Percentiles rank a stretch among this genome's conserved stretches.
Conservation (phyloP, 441 rosid genomes). For the Erodium texanum region DNA sequence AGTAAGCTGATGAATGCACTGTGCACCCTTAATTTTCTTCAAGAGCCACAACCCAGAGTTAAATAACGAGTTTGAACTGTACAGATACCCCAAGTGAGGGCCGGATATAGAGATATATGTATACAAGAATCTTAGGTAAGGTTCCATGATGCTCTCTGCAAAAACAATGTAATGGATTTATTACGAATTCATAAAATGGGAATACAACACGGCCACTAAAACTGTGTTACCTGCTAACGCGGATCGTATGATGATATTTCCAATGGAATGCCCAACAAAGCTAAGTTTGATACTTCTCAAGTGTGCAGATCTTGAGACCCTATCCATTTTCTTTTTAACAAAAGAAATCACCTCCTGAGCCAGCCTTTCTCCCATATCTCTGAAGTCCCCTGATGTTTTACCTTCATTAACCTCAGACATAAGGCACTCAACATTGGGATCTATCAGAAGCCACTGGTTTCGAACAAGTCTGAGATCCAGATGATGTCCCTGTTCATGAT, state of each 20-base stretch:
- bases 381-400: slow-evolving; percentile 78
- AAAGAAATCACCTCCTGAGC: slow-evolving; percentile 78
- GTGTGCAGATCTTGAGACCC: slow-evolving; percentile 46
- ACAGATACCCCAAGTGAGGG: slow-evolving; percentile 85
- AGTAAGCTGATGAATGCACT: no score
- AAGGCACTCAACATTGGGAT: slow-evolving; percentile 72
- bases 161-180: no score
- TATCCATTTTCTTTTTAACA: slow-evolving; percentile 66
- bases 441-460: slow-evolving; percentile 94
- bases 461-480: slow-evolving; percentile 84
- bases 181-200: no score
- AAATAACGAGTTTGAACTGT: slow-evolving; percentile 86
- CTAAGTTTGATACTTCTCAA: slow-evolving; percentile 61
- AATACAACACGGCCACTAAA: no score
- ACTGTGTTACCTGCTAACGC: slow-evolving; percentile 61
- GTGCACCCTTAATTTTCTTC: slow-evolving; percentile 84
- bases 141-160: slow-evolving; percentile 77
- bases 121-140: slow-evolving; percentile 51
- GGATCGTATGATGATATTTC: slow-evolving; percentile 75
- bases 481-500: slow-evolving; percentile 66
- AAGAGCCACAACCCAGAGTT: slow-evolving; percentile 87
- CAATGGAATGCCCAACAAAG: slow-evolving; percentile 96
- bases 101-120: slow-evolving; percentile 82
- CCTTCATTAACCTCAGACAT: slow-evolving; percentile 91
- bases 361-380: slow-evolving; percentile 86